These are phyloP conservation scores for Ophiostoma tasmaniense DNA, from an alignment of 2,329 filamentous ascomycete species.

Conservation along the genomic window DNA sequence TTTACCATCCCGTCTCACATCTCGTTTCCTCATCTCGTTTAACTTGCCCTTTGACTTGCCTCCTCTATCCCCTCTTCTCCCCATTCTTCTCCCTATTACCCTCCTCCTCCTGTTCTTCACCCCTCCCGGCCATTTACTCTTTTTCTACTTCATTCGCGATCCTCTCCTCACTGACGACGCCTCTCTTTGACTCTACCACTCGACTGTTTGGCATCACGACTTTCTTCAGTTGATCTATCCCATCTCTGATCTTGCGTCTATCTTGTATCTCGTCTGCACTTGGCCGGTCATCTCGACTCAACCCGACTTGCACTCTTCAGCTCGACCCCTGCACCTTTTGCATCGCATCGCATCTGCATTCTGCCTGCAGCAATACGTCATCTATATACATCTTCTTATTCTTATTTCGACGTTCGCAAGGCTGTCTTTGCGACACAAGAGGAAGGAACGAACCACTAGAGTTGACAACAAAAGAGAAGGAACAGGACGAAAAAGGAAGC, in stretches of 20 bases:
- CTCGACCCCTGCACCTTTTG: not conserved
- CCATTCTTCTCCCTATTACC: not conserved
- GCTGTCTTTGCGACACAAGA: not conserved
- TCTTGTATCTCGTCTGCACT: no score
- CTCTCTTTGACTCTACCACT: not conserved
- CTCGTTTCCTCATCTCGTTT: not conserved
- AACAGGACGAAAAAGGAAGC: not conserved
- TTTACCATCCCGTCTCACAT: not conserved
- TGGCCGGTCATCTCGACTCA: no score
- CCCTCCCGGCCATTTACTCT: not conserved
- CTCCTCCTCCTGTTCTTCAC: not conserved
- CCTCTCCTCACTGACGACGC: not conserved
- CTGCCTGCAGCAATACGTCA: not conserved
- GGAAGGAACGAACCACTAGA: not conserved
- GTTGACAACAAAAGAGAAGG: not conserved
- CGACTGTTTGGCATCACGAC: not conserved
- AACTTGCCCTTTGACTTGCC: not conserved
- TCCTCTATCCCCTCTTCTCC: not conserved
- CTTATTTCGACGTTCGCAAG: not conserved
- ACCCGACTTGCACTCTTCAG: not conserved
- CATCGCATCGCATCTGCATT: not conserved
- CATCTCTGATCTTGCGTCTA: not conserved
- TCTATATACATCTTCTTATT: not conserved
- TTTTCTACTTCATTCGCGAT: not conserved
- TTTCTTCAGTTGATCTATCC: not conserved